Evolutionary conservation across 2,329 filamentous ascomycete genomes (phyloP), one percentile per base, ranked within the genome.

Genomic region (Exophiala alcalophila): DNA sequence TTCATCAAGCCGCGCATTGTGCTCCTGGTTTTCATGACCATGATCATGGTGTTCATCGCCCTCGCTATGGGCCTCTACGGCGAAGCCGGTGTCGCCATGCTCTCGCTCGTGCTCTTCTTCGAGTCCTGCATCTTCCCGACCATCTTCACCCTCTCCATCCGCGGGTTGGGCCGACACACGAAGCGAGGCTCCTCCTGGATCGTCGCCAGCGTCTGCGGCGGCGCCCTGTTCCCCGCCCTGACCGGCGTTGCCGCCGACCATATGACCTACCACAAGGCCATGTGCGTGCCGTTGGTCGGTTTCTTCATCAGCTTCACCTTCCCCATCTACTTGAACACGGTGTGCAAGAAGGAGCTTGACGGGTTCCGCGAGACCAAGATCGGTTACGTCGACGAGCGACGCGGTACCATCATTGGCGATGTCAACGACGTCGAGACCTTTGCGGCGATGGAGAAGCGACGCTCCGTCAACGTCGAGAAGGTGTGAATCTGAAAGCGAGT

Each of bases 41-140:
- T 68, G 23, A 80, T 78, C 55, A 77, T 87, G 59, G 70, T 84
- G 30, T 67, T 86, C 54, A 64, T 74, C 30, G 68, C 70, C 2
- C 69, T 72, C 0, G 59, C 69, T 1, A 74, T 74, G 20, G 72
- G 70, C 1, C 66, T 73, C 48, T 59, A 61, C 12, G 66, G 66
- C 18, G 67, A 76, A 53, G 65, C 59, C 3, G 74, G 75, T 34
- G 65, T 78, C 50, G 65, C 63, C 14, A 81, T 86, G 53, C 67
- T 85, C 2, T 71, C 82, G 21, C 56, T 90, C 12, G 84, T 86
- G 50, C 81, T 87, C 53, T 87, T 94, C 63, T 87, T 86, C 58
- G 86, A 91, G 62, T 85, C 83, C 0, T 86, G 88, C 37, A 78
- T 87, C 55, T 94, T 86, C 72, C 88, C 89, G 0, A 80, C 90